A percentile compares a stretch with the other conserved stretches of the same genome.
These are phyloP conservation scores for Verticillium nonalfalfae DNA, from an alignment of 2,329 filamentous ascomycete genomes.

Conservation along the genomic window DNA sequence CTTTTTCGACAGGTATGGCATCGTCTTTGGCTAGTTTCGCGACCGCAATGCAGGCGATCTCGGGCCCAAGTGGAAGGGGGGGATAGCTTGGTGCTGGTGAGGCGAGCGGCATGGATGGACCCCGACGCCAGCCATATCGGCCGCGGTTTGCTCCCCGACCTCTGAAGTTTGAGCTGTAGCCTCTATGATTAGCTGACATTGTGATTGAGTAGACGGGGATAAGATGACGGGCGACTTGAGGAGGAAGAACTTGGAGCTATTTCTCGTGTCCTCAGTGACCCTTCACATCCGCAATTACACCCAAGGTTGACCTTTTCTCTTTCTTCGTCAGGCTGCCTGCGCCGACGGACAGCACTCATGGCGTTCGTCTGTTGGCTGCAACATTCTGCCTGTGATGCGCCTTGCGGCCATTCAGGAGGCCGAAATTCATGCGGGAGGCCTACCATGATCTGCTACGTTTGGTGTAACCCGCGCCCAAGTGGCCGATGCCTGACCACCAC, in stretches of 20 bases:
- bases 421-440: constrained; percentile 1
- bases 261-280: no score
- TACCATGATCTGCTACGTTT: background rate
- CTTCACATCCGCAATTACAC: background rate
- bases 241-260: background rate
- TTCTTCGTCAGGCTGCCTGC: background rate
- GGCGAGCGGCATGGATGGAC: background rate
- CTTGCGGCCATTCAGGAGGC: background rate
- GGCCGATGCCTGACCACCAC: background rate
- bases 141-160: background rate
- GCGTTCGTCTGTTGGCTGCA: background rate
- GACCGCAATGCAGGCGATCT: constrained; percentile 1
- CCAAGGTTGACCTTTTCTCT: background rate
- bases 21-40: background rate
- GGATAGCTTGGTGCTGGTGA: background rate
- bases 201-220: background rate
- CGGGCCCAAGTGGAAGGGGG: constrained; percentile 4
- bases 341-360: background rate
- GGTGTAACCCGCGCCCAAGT: background rate
- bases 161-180: background rate
- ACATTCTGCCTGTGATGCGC: background rate
- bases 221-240: no score
- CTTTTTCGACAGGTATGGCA: background rate
- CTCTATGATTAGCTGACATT: background rate
- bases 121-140: background rate